Percentiles rank a stretch among this genome's conserved stretches.
phyloP scores from a whole-genome alignment of 2,329 filamentous ascomycete genomes.

The Trichoderma citrinoviride region DNA sequence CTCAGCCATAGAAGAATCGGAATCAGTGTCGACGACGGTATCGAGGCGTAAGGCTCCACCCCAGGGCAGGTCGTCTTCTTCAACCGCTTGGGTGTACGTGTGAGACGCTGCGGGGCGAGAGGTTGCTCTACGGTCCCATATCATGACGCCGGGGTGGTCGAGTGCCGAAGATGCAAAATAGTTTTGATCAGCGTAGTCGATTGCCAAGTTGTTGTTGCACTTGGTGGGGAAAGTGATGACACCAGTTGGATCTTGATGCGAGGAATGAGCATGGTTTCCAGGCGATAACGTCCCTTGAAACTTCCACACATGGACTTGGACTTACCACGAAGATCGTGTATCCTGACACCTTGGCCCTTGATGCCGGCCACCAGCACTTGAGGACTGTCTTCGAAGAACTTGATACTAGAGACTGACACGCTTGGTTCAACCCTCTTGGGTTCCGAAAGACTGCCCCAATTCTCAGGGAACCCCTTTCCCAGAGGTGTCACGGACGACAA shows the following conservation, averaged over 20 bases:
- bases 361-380: constrained; percentile 74
- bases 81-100: constrained; percentile 56
- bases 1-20: constrained; percentile 48
- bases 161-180: constrained; percentile 80
- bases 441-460: constrained; percentile 51
- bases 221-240: constrained; percentile 62
- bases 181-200: constrained; percentile 77
- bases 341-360: constrained; percentile 68
- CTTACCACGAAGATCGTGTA: constrained; percentile 75
- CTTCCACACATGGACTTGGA: neutral
- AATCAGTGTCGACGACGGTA: constrained; percentile 54
- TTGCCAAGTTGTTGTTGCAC: constrained; percentile 69
- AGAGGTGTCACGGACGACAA: constrained; percentile 50
- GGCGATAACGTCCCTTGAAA: neutral
- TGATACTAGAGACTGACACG: constrained; percentile 76
- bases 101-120: constrained; percentile 52
- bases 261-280: neutral
- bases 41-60: constrained; percentile 59
- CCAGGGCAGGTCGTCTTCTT: constrained; percentile 61
- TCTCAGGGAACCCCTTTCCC: constrained; percentile 49
- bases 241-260: constrained; percentile 45
- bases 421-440: constrained; percentile 60
- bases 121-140: constrained; percentile 73
- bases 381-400: constrained; percentile 76
- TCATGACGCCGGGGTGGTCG: constrained; percentile 69